Percentiles rank a stretch among this genome's conserved stretches.
These are phyloP conservation scores for Candida michaelii DNA, from an alignment of 805 yeast species.

Conservation along the genomic window DNA sequence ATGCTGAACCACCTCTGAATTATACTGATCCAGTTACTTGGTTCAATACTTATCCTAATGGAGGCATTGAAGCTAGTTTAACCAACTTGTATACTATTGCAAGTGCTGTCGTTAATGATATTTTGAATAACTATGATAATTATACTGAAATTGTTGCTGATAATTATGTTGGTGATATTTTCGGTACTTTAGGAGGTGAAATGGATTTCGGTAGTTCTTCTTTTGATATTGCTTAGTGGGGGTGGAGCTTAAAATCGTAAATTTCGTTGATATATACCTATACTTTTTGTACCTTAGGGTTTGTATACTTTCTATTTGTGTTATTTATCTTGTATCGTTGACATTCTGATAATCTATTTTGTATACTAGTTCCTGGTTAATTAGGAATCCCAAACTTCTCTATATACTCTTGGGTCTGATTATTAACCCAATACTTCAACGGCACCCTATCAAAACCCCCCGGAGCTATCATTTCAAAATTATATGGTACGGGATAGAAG, in stretches of 20 bases:
- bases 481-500: slow-evolving; percentile 17
- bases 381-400: slow-evolving; percentile 19
- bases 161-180: slow-evolving; percentile 63
- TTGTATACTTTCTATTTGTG: too few species aligned
- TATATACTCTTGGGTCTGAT: slow-evolving; percentile 38
- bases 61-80: slow-evolving; percentile 51
- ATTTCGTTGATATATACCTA: background rate
- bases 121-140: slow-evolving; percentile 48
- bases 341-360: too few species aligned
- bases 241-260: background rate
- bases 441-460: slow-evolving; percentile 13
- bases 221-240: background rate
- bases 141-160: slow-evolving; percentile 34
- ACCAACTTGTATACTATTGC: slow-evolving; percentile 56
- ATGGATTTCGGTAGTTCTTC: slow-evolving; percentile 37
- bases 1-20: slow-evolving; percentile 51
- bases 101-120: slow-evolving; percentile 52
- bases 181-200: slow-evolving; percentile 51
- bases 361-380: background rate
- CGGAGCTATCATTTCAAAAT: slow-evolving; percentile 30
- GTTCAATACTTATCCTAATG: slow-evolving; percentile 50
- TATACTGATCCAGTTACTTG: slow-evolving; percentile 44
- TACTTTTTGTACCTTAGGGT: background rate
- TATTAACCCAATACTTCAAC: slow-evolving; percentile 33
- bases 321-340: too few species aligned